Percentiles rank a stretch among this genome's conserved stretches.
Evolutionary conservation across 768 basidiomycete species (phyloP).

Genomic region (Cubamyces sp.): DNA sequence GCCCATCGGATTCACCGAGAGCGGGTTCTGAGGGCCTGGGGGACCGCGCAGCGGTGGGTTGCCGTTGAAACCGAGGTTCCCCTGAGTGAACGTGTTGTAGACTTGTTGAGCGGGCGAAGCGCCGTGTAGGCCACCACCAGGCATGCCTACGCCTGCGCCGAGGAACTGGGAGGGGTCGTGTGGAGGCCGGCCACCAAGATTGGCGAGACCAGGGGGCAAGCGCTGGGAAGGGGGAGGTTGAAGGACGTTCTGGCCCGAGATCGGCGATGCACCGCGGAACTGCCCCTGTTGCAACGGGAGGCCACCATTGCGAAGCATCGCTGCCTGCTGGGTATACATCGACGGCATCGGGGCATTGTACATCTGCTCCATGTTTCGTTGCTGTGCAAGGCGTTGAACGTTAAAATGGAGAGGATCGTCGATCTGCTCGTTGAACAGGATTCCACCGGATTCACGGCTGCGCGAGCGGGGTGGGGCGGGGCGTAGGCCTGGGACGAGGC

Average conservation of each 20-base stretch:
- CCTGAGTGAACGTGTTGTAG: slow-evolving; percentile 58
- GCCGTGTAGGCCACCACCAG: slow-evolving; percentile 49
- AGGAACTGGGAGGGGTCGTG: slow-evolving; percentile 74
- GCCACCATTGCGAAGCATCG: slow-evolving; percentile 52
- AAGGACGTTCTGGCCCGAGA: slow-evolving; percentile 50
- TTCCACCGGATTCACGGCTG: slow-evolving; percentile 54
- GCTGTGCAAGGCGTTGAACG: slow-evolving; percentile 56
- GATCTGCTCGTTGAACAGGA: slow-evolving; percentile 57
- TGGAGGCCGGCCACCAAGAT: slow-evolving; percentile 80
- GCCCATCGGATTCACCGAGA: slow-evolving; percentile 53
- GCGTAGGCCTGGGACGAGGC: slow-evolving; percentile 84
- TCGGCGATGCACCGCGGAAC: slow-evolving; percentile 74
- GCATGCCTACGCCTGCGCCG: slow-evolving; percentile 29
- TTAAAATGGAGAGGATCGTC: slow-evolving; percentile 68
- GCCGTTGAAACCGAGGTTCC: slow-evolving; percentile 33
- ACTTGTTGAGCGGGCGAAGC: slow-evolving; percentile 46
- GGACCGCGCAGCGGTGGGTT: slow-evolving; percentile 56
- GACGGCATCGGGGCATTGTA: slow-evolving; percentile 54
- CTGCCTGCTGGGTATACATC: slow-evolving; percentile 52
- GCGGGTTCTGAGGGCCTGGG: slow-evolving; percentile 46
- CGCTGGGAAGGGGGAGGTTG: slow-evolving; percentile 49
- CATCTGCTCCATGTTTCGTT: slow-evolving; percentile 57
- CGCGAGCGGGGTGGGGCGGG: slow-evolving; percentile 61
- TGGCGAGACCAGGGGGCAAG: slow-evolving; percentile 79
- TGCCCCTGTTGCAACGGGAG: slow-evolving; percentile 61